Percentiles rank a stretch among this genome's conserved stretches.
These are phyloP conservation scores for Russula olivacea DNA, from an alignment of 768 basidiomycete species.

Conservation along the genomic window DNA sequence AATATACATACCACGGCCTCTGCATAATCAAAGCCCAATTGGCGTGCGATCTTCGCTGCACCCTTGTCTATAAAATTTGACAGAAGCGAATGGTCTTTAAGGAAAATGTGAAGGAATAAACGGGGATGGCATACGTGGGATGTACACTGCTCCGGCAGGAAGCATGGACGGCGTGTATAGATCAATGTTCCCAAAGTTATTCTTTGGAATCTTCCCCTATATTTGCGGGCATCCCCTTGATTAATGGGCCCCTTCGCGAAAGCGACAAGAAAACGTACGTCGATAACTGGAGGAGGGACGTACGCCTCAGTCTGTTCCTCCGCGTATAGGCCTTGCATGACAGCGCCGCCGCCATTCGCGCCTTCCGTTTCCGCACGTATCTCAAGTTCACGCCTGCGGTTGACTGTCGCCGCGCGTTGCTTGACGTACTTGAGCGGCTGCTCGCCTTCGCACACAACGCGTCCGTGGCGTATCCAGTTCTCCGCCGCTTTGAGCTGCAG, in stretches of 20 bases:
- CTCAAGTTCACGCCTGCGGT: slow-evolving; percentile 68
- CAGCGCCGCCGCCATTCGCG: slow-evolving; percentile 26
- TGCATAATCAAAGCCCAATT: slow-evolving; percentile 82
- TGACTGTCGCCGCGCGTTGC: slow-evolving; percentile 73
- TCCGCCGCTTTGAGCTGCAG: slow-evolving; percentile 86
- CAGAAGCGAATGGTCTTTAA: background rate
- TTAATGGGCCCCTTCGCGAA: background rate
- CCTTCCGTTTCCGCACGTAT: slow-evolving; percentile 41
- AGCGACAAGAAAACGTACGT: slow-evolving; percentile 38
- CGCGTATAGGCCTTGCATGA: slow-evolving; percentile 84
- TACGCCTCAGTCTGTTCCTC: slow-evolving; percentile 80
- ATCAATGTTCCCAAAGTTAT: slow-evolving; percentile 96
- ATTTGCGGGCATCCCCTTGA: background rate
- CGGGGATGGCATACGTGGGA: slow-evolving; percentile 65
- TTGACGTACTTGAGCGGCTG: slow-evolving; percentile 92
- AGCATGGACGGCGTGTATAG: slow-evolving; percentile 94
- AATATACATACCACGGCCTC: slow-evolving; percentile 79
- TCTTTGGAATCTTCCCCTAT: slow-evolving; percentile 90
- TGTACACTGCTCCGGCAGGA: slow-evolving; percentile 76
- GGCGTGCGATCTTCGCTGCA: slow-evolving; percentile 80
- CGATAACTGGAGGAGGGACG: slow-evolving; percentile 68
- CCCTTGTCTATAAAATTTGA: slow-evolving; percentile 48
- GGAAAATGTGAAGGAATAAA: background rate
- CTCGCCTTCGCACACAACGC: slow-evolving; percentile 60
- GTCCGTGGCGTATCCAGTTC: slow-evolving; percentile 90